phyloP scores from a whole-genome alignment of 306 rosid genomes.

The Arachis hypogaea region DNA sequence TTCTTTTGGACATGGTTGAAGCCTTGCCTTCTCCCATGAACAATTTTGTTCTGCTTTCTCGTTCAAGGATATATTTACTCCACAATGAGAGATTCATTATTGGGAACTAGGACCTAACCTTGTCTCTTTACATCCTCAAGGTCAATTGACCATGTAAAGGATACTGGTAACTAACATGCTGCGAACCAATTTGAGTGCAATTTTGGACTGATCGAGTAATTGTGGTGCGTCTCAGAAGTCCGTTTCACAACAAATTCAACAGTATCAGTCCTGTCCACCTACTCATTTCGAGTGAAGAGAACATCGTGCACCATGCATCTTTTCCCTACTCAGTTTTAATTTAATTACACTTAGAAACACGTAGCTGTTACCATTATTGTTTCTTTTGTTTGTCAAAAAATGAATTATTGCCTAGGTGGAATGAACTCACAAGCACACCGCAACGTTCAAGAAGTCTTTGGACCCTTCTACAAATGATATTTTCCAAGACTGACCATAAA shows the following conservation, averaged over 20 bases:
- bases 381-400: background rate
- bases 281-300: background rate
- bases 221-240: background rate
- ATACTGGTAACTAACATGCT: background rate
- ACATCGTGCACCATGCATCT: background rate
- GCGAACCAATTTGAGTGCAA: background rate
- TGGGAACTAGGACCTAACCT: background rate
- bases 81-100: background rate
- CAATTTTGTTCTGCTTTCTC: background rate
- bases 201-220: background rate
- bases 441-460: too few relatives aligned
- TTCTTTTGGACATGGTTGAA: background rate
- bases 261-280: background rate
- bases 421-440: too few relatives aligned
- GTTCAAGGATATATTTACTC: conserved; percentile 2
- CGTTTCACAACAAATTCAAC: background rate
- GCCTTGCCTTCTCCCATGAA: background rate
- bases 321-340: background rate
- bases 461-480: too few relatives aligned
- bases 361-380: too few relatives aligned
- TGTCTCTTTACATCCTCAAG: background rate
- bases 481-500: background rate
- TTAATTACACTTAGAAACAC: too few relatives aligned
- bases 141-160: background rate
- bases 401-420: background rate